Percentiles rank a stretch among this genome's conserved stretches.
phyloP scores from a whole-genome alignment of 192 early-diverging fungal species.

The Polychytrium aggregatum region DNA sequence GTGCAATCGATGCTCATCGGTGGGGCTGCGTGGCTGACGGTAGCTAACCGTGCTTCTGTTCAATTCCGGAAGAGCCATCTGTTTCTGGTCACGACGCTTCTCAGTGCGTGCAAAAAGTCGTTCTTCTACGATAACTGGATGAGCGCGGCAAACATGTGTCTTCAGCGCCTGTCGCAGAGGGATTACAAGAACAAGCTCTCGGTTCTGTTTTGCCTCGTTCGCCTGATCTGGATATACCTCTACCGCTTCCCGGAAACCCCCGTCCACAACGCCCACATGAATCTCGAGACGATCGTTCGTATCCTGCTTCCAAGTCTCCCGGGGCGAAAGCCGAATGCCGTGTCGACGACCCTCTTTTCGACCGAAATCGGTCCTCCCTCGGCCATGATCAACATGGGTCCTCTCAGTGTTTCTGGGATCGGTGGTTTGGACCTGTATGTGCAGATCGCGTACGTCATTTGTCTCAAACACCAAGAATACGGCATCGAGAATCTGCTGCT shows the following conservation, averaged over 20 bases:
- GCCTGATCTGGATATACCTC: slow-evolving; percentile 87
- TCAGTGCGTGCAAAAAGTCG: slow-evolving; percentile 83
- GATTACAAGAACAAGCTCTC: slow-evolving; percentile 15
- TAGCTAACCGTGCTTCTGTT: too few species aligned
- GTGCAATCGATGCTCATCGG: too few species aligned
- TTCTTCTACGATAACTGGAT: slow-evolving; percentile 77
- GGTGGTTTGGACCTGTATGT: slow-evolving; percentile 56
- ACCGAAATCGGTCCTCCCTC: slow-evolving; percentile 39
- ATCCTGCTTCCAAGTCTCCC: too few species aligned
- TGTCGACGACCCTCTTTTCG: slow-evolving; percentile 55
- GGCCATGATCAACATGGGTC: too few species aligned
- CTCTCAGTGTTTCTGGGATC: too few species aligned
- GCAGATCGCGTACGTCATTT: slow-evolving; percentile 58
- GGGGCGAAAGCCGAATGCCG: slow-evolving; percentile 31
- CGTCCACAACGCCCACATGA: slow-evolving; percentile 9
- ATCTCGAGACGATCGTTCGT: slow-evolving; percentile 22
- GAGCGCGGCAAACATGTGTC: slow-evolving; percentile 21
- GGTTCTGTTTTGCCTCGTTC: slow-evolving; percentile 64
- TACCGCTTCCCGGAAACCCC: slow-evolving; percentile 74
- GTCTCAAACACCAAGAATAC: slow-evolving; percentile 51
- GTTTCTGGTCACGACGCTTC: slow-evolving; percentile 74
- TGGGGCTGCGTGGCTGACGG: too few species aligned
- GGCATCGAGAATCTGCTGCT: slow-evolving; percentile 57
- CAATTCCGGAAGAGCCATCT: too few species aligned
- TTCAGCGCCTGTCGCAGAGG: slow-evolving; percentile 24